Conservation (phyloP, 495 filamentous ascomycete genomes). For the Penicillium longicatenatum region DNA sequence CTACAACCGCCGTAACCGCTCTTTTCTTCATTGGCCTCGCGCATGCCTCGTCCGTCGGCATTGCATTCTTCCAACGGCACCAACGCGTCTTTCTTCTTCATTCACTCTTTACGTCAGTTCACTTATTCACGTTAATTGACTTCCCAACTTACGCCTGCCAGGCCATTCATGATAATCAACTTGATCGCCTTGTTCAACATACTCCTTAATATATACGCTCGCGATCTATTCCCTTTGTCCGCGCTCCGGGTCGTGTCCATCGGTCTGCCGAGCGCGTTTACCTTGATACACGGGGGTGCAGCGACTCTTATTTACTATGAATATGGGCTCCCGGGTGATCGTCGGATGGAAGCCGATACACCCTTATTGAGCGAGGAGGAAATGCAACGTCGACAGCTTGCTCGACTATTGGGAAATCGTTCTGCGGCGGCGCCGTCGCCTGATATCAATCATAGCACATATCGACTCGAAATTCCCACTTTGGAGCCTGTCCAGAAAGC, state of each 20-base stretch:
- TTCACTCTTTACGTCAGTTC: slow-evolving; percentile 32
- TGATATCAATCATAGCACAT: slow-evolving; percentile 34
- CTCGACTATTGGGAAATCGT: slow-evolving; percentile 31
- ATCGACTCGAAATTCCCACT: slow-evolving; percentile 32
- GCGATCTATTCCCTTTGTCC: slow-evolving; percentile 27
- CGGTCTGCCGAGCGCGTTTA: slow-evolving; percentile 28
- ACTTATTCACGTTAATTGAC: neutral
- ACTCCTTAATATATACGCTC: slow-evolving; percentile 34
- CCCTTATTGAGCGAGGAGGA: slow-evolving; percentile 39
- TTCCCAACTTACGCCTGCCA: slow-evolving; percentile 11
- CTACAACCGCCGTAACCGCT: slow-evolving; percentile 19
- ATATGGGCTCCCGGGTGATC: slow-evolving; percentile 7
- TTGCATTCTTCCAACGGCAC: slow-evolving; percentile 27
- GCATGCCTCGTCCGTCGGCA: slow-evolving; percentile 25
- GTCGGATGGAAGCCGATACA: slow-evolving; percentile 18
- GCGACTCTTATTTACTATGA: slow-evolving; percentile 29
- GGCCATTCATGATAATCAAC: slow-evolving; percentile 33
- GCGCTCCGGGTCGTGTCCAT: slow-evolving; percentile 25
- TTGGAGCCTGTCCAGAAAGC: slow-evolving; percentile 15
- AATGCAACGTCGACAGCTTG: slow-evolving; percentile 41
- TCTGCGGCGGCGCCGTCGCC: slow-evolving; percentile 20
- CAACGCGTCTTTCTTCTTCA: slow-evolving; percentile 27
- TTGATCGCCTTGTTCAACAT: slow-evolving; percentile 36
- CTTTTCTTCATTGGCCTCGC: slow-evolving; percentile 30
- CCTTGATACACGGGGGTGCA: slow-evolving; percentile 29